phyloP scores from a whole-genome alignment of 2,329 filamentous ascomycete species.

The Penicillium sp. region DNA sequence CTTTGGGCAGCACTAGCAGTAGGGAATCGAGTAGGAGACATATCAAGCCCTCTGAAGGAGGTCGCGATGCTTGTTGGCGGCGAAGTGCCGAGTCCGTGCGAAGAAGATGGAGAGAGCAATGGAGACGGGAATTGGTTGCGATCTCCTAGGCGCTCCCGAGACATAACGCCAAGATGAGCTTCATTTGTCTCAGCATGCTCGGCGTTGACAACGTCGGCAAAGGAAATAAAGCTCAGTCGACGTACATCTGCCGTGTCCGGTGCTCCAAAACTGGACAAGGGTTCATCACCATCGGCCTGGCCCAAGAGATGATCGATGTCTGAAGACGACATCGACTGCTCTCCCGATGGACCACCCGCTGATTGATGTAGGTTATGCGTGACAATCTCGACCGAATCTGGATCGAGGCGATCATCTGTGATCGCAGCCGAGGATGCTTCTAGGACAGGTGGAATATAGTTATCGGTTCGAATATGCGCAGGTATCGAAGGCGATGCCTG shows the following conservation, averaged over 20 bases:
- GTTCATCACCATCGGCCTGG: constrained; percentile 55
- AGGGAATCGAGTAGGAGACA: constrained; percentile 67
- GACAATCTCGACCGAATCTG: constrained; percentile 88
- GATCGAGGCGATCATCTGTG: constrained; percentile 78
- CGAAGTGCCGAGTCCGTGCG: constrained; percentile 65
- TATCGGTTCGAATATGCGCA: constrained; percentile 88
- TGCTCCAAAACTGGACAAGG: constrained; percentile 71
- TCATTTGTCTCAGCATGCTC: constrained; percentile 51
- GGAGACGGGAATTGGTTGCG: constrained; percentile 72
- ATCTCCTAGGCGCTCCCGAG: constrained; percentile 13
- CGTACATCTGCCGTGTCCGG: constrained; percentile 76
- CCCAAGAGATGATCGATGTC: constrained; percentile 46
- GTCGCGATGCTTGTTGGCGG: constrained; percentile 73
- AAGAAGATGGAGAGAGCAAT: constrained; percentile 73
- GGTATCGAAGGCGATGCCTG: constrained; percentile 84
- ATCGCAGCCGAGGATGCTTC: constrained; percentile 91
- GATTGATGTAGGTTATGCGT: constrained; percentile 82
- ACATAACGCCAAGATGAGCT: constrained; percentile 14
- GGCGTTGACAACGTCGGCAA: constrained; percentile 88
- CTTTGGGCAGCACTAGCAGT: constrained; percentile 49
- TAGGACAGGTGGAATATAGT: constrained; percentile 86
- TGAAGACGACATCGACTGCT: constrained; percentile 36
- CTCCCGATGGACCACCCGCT: constrained; percentile 49
- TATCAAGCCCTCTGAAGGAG: constrained; percentile 70
- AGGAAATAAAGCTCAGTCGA: constrained; percentile 90